Percentiles rank a stretch among this genome's conserved stretches.
phyloP scores from a whole-genome alignment of 1,284 basidiomycete genomes.

The Tetrapyrgos nigripes region DNA sequence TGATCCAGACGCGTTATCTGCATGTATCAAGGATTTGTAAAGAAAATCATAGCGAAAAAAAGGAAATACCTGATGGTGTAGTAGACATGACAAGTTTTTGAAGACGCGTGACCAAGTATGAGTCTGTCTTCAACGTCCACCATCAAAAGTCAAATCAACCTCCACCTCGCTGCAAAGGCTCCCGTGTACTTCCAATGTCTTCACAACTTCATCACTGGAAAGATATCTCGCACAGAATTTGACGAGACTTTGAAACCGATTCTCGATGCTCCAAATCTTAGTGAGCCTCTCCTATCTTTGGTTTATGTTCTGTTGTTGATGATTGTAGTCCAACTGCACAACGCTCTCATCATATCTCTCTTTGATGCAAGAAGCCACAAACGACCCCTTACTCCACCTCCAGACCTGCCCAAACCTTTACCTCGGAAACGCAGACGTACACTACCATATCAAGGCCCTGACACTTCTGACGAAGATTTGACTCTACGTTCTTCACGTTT shows the following conservation, averaged over 20 bases:
- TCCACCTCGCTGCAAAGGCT: conserved; percentile 66
- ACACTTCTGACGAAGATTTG: conserved; percentile 53
- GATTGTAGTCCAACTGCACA: conserved; percentile 73
- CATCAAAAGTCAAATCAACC: conserved; percentile 70
- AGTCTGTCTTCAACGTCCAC: conserved; percentile 79
- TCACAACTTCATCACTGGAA: conserved; percentile 69
- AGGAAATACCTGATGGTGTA: background rate
- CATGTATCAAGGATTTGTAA: background rate
- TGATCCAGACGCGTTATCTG: conserved; percentile 21
- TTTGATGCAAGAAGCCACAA: conserved; percentile 79
- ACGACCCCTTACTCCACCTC: conserved; percentile 66
- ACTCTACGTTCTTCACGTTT: conserved; percentile 66
- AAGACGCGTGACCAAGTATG: conserved; percentile 45
- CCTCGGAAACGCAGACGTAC: conserved; percentile 74
- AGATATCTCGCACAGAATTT: conserved; percentile 75
- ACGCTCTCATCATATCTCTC: conserved; percentile 80
- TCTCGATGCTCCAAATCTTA: conserved; percentile 66
- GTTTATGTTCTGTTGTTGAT: conserved; percentile 2
- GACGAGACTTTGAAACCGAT: conserved; percentile 71
- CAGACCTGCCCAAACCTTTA: conserved; percentile 64
- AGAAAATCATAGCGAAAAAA: background rate
- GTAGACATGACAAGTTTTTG: background rate
- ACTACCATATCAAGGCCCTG: conserved; percentile 72
- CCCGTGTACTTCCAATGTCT: conserved; percentile 67
- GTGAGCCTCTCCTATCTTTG: conserved; percentile 40